Evolutionary conservation across 768 basidiomycete species (phyloP).

Genomic region (Amanita brunnescens): DNA sequence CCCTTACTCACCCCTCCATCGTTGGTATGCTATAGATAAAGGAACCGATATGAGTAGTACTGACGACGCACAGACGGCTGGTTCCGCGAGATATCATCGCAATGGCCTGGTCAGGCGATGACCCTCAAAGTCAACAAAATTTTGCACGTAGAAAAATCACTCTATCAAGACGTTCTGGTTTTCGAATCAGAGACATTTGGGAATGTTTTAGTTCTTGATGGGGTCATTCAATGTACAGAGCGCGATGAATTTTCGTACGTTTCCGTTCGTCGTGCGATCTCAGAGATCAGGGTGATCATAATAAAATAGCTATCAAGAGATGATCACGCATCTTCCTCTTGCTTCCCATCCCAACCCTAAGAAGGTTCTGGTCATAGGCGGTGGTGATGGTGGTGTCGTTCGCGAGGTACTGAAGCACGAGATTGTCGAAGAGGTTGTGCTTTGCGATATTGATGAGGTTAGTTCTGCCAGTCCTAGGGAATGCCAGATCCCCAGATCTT

Average conservation of each 20-base stretch:
- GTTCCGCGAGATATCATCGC: slow-evolving; percentile 91
- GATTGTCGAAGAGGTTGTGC: slow-evolving; percentile 82
- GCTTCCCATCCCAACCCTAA: slow-evolving; percentile 94
- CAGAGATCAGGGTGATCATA: not conserved
- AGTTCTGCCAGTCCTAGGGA: slow-evolving; percentile 1
- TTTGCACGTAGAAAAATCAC: slow-evolving; percentile 86
- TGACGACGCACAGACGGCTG: slow-evolving; percentile 57
- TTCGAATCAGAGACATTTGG: slow-evolving; percentile 95
- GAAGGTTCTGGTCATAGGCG: slow-evolving; percentile 94
- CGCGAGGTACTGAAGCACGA: slow-evolving; percentile 95
- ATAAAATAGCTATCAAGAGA: slow-evolving; percentile 81
- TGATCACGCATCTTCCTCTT: slow-evolving; percentile 97
- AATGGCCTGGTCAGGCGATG: slow-evolving; percentile 99
- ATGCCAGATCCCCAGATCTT: not conserved
- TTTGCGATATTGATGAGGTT: slow-evolving; percentile 97
- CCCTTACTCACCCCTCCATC: slow-evolving; percentile 48
- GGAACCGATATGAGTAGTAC: not conserved
- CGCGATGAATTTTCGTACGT: slow-evolving; percentile 97
- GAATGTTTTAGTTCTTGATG: slow-evolving; percentile 94
- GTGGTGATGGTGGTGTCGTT: slow-evolving; percentile 97
- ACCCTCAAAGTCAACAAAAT: slow-evolving; percentile 93
- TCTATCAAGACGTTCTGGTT: slow-evolving; percentile 95
- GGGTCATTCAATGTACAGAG: slow-evolving; percentile 95
- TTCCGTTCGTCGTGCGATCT: not conserved
- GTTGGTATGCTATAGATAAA: slow-evolving; percentile 26